Base-by-base conservation (phyloP, 208 protist species). In the Borovskyia barvae region DNA sequence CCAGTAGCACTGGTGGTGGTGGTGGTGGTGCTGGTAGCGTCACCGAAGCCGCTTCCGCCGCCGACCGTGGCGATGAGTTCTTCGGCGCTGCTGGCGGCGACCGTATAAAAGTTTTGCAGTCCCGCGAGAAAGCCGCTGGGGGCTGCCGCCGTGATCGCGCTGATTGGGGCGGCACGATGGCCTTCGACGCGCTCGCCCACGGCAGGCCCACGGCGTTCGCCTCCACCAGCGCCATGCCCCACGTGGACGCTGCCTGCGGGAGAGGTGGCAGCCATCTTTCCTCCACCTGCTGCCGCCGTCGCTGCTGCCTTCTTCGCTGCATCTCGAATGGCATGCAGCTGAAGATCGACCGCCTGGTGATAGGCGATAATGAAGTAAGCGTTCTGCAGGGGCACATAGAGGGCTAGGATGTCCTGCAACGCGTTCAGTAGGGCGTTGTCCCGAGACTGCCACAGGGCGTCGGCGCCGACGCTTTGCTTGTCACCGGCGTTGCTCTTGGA, bases 321-420 rank as follows among this genome's bases (percentile, higher is more conserved):
- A 12, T 65, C 66, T 42, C 42, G 49, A 15, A 92, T 53, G 5
- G 76, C 74, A 2, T 73, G 57, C 42, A 72, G 52, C 63, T 94
- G 87, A 49, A 94, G 66, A 37, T 77, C 60, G 35, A 87, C 43
- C 19, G 78, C 87, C 60, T 94, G 87, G 46, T 75, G 46, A 63
- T 89, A 94, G 3, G 85, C 87, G 9, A 74, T 72, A 0, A 66
- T 51, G 60, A 92, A 90, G 80, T 94, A 94, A 32, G 53, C 50
- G 35, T 45, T 72, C 71, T 94, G 87, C 25, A 94, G 60, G 2
- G 87, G 87, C 22, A 91, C 80, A 63, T 92, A 94, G 15, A 89
- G 49, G 24, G 71, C 58, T 1, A 94, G 70, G 37, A 92, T 85
- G 5, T 92, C 77, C 63, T 94, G 82, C 51, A 94, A 81, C 0